Evolutionary conservation across 2,329 filamentous ascomycete species (phyloP), one percentile per base, ranked within the genome.

Genomic region (Fusarium sp.): DNA sequence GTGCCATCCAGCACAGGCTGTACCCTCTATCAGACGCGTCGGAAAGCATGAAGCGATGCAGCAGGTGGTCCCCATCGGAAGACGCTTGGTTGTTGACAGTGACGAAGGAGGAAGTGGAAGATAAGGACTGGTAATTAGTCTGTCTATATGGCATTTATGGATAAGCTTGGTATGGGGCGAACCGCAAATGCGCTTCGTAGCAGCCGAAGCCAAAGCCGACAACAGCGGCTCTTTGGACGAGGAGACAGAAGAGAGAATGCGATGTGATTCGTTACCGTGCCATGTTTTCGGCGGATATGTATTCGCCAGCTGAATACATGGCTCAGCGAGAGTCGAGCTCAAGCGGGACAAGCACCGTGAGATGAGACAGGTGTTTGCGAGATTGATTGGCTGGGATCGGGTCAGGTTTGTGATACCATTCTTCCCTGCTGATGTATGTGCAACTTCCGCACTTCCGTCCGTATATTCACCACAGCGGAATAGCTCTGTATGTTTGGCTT

Each of bases 41-140:
- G 40, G 26, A 42, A 42, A 42, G 25, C 26, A 42, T 42, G 40
- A 25, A 42, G 25, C 40, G 40, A 40, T 40, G 22, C 38, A 40
- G 11, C 22, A 40, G 24, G 24, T 26, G 22, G 38, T 40, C 38
- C 38, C 38, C 38, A 40, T 40, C 40, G 40, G 40, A 42, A 42
- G 40, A 42, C 25, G 25, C 40, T 29, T 29, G 25, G 40, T 42
- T 42, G 25, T 25, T 19, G 34, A 35, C n/a, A 35, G 34, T 35
- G n/a, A 32, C 29, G 29, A 4, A 32, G 29, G 29, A 32, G 11
- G 29, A 12, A 32, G 29, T 32, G 12, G 29, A 32, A 32, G 29
- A 13, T 32, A 13, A 5, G 29, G 29, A 11, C 29, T 19, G 19
- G 19, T 19, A 19, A 19, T 19, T 3, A 19, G 19, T 19, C 19